Conservation (phyloP, 257 asterid species). For the Coffea canephora region DNA sequence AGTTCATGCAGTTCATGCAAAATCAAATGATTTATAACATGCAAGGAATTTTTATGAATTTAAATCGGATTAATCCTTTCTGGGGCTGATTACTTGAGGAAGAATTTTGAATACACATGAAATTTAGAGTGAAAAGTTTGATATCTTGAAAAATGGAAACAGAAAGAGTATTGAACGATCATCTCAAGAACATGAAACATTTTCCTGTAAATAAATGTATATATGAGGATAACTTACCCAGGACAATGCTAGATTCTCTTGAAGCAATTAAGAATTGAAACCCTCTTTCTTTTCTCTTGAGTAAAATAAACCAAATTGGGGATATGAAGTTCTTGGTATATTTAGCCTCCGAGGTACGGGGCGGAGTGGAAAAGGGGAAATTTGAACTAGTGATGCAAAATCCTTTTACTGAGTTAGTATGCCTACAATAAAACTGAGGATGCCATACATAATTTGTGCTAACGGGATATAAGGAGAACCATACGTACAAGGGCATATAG, state of each 20-base stretch:
- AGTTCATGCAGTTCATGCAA: not conserved
- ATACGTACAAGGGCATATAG: not conserved
- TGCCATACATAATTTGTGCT: not conserved
- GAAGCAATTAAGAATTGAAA: not conserved
- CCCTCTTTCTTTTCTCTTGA: not conserved
- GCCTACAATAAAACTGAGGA: not conserved
- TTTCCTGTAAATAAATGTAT: too few species aligned
- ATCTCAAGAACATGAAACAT: not conserved
- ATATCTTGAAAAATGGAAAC: not conserved
- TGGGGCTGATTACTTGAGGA: not conserved
- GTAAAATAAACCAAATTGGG: not conserved
- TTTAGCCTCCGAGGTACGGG: not conserved
- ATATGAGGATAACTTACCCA: not conserved
- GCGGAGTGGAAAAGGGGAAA: not conserved
- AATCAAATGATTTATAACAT: too few species aligned
- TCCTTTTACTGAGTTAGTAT: not conserved
- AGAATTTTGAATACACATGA: not conserved
- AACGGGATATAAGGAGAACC: not conserved
- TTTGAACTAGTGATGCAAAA: not conserved
- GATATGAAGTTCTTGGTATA: not conserved
- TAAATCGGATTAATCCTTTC: too few species aligned
- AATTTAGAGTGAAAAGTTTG: too few species aligned
- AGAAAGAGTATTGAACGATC: too few species aligned
- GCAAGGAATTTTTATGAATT: too few species aligned
- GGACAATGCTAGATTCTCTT: not conserved